These are phyloP conservation scores for Mangifera indica DNA, from an alignment of 345 rosid genomes.

Conservation along the genomic window DNA sequence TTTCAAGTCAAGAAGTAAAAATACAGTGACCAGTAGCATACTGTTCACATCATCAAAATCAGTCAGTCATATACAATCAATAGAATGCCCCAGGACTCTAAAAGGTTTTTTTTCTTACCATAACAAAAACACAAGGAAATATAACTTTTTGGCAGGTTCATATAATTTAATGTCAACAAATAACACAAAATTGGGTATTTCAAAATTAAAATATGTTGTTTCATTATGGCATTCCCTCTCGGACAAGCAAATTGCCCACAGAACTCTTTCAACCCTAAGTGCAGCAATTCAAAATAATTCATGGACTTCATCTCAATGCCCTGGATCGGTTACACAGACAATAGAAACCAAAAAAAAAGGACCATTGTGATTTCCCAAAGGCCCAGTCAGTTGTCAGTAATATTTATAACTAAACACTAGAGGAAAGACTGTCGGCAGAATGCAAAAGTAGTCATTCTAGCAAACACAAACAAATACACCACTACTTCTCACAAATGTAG, in stretches of 20 bases:
- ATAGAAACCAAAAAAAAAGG: not conserved
- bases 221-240: not conserved
- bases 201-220: not conserved
- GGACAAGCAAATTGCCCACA: not conserved
- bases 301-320: not conserved
- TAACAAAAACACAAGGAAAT: too few species aligned
- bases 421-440: not conserved
- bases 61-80: too few species aligned
- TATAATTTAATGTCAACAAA: not conserved
- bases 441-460: not conserved
- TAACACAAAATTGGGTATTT: not conserved
- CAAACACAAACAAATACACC: not conserved
- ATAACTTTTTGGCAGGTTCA: not conserved
- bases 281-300: not conserved
- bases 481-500: too few species aligned
- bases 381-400: not conserved
- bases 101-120: too few species aligned
- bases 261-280: too few species aligned
- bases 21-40: not conserved
- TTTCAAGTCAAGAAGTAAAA: not conserved
- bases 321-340: not conserved
- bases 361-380: not conserved
- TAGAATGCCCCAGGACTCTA: too few species aligned
- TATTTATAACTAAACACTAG: not conserved
- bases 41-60: too few species aligned